These are phyloP conservation scores for Barnettozyma hawaiiensis DNA, from an alignment of 1,139 yeast genomes.

Conservation along the genomic window DNA sequence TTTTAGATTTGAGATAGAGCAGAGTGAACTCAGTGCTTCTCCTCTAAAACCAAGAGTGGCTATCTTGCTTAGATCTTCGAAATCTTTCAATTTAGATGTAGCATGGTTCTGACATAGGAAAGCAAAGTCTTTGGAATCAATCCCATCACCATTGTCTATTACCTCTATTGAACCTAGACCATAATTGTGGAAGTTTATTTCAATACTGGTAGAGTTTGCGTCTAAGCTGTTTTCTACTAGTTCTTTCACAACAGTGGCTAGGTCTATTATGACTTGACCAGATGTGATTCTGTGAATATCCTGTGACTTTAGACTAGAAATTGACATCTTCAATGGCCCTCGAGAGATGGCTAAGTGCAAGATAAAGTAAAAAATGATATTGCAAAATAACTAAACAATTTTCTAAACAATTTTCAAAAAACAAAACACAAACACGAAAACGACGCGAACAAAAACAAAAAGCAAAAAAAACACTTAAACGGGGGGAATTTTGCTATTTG, in stretches of 20 bases:
- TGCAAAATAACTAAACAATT: too few relatives aligned
- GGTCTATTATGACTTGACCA: slow-evolving; percentile 85
- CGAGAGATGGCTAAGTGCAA: neutral
- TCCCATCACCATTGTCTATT: slow-evolving; percentile 76
- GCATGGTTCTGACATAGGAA: slow-evolving; percentile 63
- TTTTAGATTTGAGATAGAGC: slow-evolving; percentile 49
- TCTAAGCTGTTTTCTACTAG: slow-evolving; percentile 45
- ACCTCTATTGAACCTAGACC: slow-evolving; percentile 75
- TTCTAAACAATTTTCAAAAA: too few relatives aligned
- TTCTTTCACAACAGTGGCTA: slow-evolving; percentile 34
- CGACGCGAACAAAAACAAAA: neutral
- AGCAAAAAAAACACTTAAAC: neutral
- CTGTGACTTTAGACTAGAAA: slow-evolving; percentile 4
- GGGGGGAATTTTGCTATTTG: too few relatives aligned
- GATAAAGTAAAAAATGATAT: too few relatives aligned
- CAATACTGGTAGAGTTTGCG: slow-evolving; percentile 64
- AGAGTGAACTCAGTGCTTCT: slow-evolving; percentile 73
- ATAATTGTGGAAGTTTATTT: slow-evolving; percentile 58
- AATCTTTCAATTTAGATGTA: slow-evolving; percentile 67
- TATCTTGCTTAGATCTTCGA: slow-evolving; percentile 51
- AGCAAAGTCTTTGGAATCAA: slow-evolving; percentile 51
- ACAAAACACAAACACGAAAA: too few relatives aligned
- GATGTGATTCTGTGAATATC: slow-evolving; percentile 73
- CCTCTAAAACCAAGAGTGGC: slow-evolving; percentile 76
- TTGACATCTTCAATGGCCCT: slow-evolving; percentile 5